phyloP scores from a whole-genome alignment of 768 basidiomycete genomes.

The Leccinum olivaceopallidum region DNA sequence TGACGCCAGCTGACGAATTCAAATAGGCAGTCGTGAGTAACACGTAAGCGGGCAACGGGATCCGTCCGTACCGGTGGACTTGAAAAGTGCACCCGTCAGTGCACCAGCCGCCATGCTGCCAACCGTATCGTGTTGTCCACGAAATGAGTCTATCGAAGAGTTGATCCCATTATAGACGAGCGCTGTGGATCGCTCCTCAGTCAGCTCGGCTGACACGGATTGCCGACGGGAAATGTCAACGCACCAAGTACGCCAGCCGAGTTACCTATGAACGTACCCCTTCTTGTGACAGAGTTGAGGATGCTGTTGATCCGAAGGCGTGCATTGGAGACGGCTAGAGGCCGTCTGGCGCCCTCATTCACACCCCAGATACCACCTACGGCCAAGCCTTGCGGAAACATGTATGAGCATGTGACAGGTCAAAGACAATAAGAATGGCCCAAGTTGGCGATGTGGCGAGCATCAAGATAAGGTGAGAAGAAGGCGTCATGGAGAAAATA shows the following conservation, averaged over 20 bases:
- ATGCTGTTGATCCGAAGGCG: slow-evolving; percentile 95
- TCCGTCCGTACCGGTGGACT: slow-evolving; percentile 80
- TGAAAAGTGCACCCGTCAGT: slow-evolving; percentile 88
- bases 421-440: slow-evolving; percentile 76
- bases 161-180: slow-evolving; percentile 96
- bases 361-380: slow-evolving; percentile 96
- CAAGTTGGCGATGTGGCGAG: slow-evolving; percentile 54
- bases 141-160: slow-evolving; percentile 84
- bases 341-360: slow-evolving; percentile 88
- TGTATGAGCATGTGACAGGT: slow-evolving; percentile 74
- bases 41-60: slow-evolving; percentile 34
- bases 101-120: slow-evolving; percentile 94
- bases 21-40: slow-evolving; percentile 37
- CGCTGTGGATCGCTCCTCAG: slow-evolving; percentile 52
- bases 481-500: slow-evolving; percentile 44
- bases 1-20: slow-evolving; percentile 76
- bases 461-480: slow-evolving; percentile 71
- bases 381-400: slow-evolving; percentile 77
- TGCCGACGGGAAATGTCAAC: slow-evolving; percentile 43
- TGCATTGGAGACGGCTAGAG: slow-evolving; percentile 81
- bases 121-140: slow-evolving; percentile 88
- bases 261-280: slow-evolving; percentile 98
- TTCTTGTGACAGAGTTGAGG: slow-evolving; percentile 93
- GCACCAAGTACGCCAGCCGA: slow-evolving; percentile 96
- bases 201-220: slow-evolving; percentile 33